Conservation (phyloP, 257 asterid species). For the Salvia rosmarinus region DNA sequence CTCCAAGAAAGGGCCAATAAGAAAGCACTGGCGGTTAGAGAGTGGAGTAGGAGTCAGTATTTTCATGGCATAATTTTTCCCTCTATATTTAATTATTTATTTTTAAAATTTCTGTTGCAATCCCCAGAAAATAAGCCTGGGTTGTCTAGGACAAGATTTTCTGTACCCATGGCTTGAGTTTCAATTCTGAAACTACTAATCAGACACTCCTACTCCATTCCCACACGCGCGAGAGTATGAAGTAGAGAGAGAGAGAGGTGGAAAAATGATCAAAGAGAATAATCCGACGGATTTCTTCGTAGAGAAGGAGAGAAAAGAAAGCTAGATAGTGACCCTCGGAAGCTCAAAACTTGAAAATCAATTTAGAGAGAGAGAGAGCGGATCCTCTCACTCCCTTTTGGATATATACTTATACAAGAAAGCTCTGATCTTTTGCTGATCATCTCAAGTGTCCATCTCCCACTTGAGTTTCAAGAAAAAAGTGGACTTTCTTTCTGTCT, state of each 20-base stretch:
- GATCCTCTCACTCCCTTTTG: slow-evolving; percentile 35
- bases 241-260: slow-evolving; percentile 24
- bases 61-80: slow-evolving; percentile 3
- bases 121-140: slow-evolving; percentile 52
- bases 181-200: slow-evolving; percentile 42
- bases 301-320: slow-evolving; percentile 46
- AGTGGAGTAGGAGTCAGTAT: slow-evolving; percentile 58
- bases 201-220: slow-evolving; percentile 21
- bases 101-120: slow-evolving; percentile 22
- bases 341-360: slow-evolving; percentile 15
- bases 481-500: slow-evolving; percentile 35
- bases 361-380: slow-evolving; percentile 27
- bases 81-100: not conserved
- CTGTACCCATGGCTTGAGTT: slow-evolving; percentile 42
- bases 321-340: slow-evolving; percentile 44
- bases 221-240: not conserved
- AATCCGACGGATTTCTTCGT: slow-evolving; percentile 56
- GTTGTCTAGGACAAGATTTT: slow-evolving; percentile 58
- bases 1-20: slow-evolving; percentile 53
- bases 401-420: slow-evolving; percentile 51
- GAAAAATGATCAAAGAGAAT: slow-evolving; percentile 41
- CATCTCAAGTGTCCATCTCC: slow-evolving; percentile 26
- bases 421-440: slow-evolving; percentile 48
- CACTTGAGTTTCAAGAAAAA: slow-evolving; percentile 21
- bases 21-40: slow-evolving; percentile 60